phyloP scores from a whole-genome alignment of 352 stramenopile species.

The Lagenidium sp. region DNA sequence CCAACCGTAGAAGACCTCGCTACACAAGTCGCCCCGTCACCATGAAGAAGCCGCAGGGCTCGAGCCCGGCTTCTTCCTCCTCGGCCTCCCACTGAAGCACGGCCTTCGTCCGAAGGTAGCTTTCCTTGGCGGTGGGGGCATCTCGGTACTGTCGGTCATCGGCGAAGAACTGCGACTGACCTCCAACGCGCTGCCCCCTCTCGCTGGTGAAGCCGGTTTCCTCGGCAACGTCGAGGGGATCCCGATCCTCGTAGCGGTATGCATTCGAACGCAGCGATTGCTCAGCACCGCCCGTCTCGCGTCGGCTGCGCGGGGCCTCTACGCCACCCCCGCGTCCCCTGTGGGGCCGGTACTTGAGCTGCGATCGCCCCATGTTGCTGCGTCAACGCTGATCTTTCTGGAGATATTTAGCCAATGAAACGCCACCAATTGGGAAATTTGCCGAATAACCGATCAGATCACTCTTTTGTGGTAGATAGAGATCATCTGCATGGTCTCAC shows the following conservation, averaged over 20 bases:
- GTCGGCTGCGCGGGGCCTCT: constrained; percentile 2
- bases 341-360: constrained; percentile 54
- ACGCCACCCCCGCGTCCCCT: constrained; percentile 43
- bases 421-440: not conserved
- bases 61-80: constrained; percentile 23
- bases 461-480: not conserved
- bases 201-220: not conserved
- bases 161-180: constrained; percentile 71
- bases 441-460: not conserved
- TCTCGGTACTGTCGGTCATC: constrained; percentile 47
- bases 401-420: not conserved
- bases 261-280: constrained; percentile 55
- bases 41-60: too few species aligned
- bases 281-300: constrained; percentile 15
- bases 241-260: constrained; percentile 43
- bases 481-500: not conserved
- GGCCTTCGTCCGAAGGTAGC: constrained; percentile 49
- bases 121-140: constrained; percentile 17
- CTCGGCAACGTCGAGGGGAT: constrained; percentile 15
- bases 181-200: constrained; percentile 16
- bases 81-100: constrained; percentile 66
- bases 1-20: too few species aligned
- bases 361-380: constrained; percentile 61
- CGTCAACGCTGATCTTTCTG: not conserved
- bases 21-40: too few species aligned